Percentiles rank a stretch among this genome's conserved stretches.
Evolutionary conservation across 176 grass and related monocot genomes (phyloP).

Genomic region (Aegilops tauschii): DNA sequence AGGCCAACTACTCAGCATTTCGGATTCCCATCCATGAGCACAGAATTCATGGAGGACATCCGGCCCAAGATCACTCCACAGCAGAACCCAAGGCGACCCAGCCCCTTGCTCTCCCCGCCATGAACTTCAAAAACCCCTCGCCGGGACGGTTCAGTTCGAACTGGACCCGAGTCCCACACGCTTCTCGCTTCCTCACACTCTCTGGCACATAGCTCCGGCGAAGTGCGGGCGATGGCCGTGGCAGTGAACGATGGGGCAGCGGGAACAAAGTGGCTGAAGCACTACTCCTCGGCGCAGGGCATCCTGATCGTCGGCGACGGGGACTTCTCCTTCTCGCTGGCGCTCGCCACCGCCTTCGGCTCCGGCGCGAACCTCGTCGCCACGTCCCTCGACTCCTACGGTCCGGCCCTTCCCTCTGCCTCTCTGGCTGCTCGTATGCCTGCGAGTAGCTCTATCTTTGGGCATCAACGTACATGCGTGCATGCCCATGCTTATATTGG

Average conservation of each 20-base stretch:
- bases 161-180: background rate
- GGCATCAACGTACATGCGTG: background rate
- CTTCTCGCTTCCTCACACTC: background rate
- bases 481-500: background rate
- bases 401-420: background rate
- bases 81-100: background rate
- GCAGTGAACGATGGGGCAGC: background rate
- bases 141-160: background rate
- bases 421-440: background rate
- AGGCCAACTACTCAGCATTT: background rate
- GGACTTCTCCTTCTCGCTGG: slow-evolving; percentile 56
- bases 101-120: background rate
- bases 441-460: background rate
- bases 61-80: background rate
- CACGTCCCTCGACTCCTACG: slow-evolving; percentile 43
- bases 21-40: background rate
- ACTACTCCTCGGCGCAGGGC: slow-evolving; percentile 42
- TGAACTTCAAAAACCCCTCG: background rate
- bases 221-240: background rate
- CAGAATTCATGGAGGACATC: background rate
- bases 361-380: slow-evolving; percentile 54
- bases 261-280: background rate
- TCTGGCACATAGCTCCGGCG: too few relatives aligned
- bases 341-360: slow-evolving; percentile 55
- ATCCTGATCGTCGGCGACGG: slow-evolving; percentile 64